Percentiles rank a stretch among this genome's conserved stretches.
phyloP scores from a whole-genome alignment of 108 stramenopile genomes.

The Discostella pseudostelligera region DNA sequence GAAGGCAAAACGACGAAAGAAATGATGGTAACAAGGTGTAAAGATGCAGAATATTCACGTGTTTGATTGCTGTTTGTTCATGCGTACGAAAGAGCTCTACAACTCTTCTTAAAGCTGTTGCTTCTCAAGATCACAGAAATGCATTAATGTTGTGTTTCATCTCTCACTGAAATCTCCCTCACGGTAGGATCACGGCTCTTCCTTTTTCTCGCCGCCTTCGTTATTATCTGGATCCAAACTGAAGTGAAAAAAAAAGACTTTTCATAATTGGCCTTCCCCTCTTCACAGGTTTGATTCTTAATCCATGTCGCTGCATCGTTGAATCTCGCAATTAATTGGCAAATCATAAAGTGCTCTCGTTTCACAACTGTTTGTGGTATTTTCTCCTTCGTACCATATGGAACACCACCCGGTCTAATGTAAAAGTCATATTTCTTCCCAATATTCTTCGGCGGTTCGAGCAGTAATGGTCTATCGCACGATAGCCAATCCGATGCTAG shows the following conservation, averaged over 20 bases:
- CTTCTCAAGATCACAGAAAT: too few species aligned
- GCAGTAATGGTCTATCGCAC: slow-evolving; percentile 68
- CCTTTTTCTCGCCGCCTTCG: slow-evolving; percentile 41
- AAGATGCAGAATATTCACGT: too few species aligned
- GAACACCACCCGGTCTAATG: slow-evolving; percentile 50
- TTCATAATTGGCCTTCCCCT: slow-evolving; percentile 57
- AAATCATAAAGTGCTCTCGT: slow-evolving; percentile 74
- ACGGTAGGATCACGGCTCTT: slow-evolving; percentile 31
- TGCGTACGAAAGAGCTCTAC: too few species aligned
- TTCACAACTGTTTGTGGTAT: slow-evolving; percentile 41
- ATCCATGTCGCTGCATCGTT: slow-evolving; percentile 75
- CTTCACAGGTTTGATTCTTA: slow-evolving; percentile 72
- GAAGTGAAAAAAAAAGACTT: slow-evolving; percentile 61
- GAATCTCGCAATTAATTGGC: slow-evolving; percentile 61
- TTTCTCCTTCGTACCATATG: slow-evolving; percentile 30
- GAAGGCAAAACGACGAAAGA: too few species aligned
- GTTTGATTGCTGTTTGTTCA: too few species aligned
- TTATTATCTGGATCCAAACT: slow-evolving; percentile 49
- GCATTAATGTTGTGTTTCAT: too few species aligned
- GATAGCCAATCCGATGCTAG: slow-evolving; percentile 63
- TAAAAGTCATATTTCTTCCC: slow-evolving; percentile 50
- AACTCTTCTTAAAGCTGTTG: too few species aligned
- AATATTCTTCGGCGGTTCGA: slow-evolving; percentile 62
- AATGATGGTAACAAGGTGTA: too few species aligned
- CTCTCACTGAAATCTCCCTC: too few species aligned